Evolutionary conservation across 1,139 yeast genomes (phyloP), one percentile per base, ranked within the genome.

Genomic region (Blastobotrys buckinghamii): DNA sequence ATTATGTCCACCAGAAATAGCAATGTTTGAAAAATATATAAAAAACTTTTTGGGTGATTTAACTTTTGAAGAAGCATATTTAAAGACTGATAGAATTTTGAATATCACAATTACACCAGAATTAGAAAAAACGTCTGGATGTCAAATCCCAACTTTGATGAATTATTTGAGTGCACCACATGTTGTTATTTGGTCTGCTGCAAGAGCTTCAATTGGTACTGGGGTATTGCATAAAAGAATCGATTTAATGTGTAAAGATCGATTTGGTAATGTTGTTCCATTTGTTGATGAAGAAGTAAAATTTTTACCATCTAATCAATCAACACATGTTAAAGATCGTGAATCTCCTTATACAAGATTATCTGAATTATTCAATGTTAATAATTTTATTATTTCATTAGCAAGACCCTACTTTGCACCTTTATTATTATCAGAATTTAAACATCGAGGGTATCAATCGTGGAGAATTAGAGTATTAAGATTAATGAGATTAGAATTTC

Each of bases 391-490:
- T 24, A 88, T 89, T 0, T 85, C 96, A 32, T 73, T 90, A 57
- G 96, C 97, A 12, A 76, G 97, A 52, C 97, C 97, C 0, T 90
- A 92, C 61, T 71, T 90, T 57, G 96, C 97, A 0, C 97, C 97
- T 0, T 71, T 90, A 46, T 76, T 92, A 44, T 81, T 85, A 35
- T 84, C 87, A 55, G 97, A 89, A 60, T 75, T 88, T 60, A 83
- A 83, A 59, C 94, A 86, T 61, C 65, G 77, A 47, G 74, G 79
- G 47, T 68, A 75, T 59, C 64, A 69, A 50, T 64, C 76, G 56
- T 64, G 76, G 68, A 67, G 75, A 41, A 65, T 78, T 43, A 69
- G 67, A 37, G 65, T 69, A 53, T 65, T 69, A 59, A 73, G 70
- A 50, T 69, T 81, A 13, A 54, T 74, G 3, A 73, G 79, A 9